phyloP scores from a whole-genome alignment of 352 stramenopile species.

The Globisporangium echinulatum region DNA sequence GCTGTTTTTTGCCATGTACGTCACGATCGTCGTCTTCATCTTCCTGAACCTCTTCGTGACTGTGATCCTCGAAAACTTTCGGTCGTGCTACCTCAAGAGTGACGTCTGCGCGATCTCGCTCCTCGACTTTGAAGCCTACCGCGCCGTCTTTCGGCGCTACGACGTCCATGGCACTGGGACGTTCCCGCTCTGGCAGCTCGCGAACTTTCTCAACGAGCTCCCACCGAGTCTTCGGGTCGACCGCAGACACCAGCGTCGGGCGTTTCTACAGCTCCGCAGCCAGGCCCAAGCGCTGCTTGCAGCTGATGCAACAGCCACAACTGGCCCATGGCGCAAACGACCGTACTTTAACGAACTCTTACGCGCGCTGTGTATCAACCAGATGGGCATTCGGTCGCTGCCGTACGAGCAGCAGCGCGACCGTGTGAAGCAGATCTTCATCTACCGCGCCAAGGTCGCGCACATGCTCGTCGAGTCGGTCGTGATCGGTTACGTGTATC shows the following conservation, averaged over 20 bases:
- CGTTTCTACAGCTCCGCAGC: constrained; percentile 63
- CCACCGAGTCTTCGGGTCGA: constrained; percentile 47
- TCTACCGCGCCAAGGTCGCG: constrained; percentile 70
- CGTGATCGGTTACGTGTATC: constrained; percentile 56
- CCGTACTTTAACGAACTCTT: constrained; percentile 78
- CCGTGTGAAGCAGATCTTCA: constrained; percentile 81
- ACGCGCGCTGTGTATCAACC: constrained; percentile 69
- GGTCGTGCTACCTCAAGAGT: constrained; percentile 68
- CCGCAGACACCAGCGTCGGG: constrained; percentile 28
- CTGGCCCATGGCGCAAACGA: constrained; percentile 25
- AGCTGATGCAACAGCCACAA: constrained; percentile 11
- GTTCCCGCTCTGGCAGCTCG: constrained; percentile 66
- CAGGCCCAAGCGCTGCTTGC: constrained; percentile 52
- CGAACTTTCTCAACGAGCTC: constrained; percentile 46
- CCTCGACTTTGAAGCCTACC: constrained; percentile 71
- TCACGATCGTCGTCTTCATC: constrained; percentile 73
- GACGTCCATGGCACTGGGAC: constrained; percentile 43
- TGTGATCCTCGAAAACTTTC: constrained; percentile 80
- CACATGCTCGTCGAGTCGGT: constrained; percentile 71
- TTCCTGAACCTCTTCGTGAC: constrained; percentile 83
- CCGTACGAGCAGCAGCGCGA: constrained; percentile 78
- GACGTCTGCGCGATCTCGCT: constrained; percentile 71
- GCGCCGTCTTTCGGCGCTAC: constrained; percentile 60
- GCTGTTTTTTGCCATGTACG: constrained; percentile 66
- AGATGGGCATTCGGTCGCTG: constrained; percentile 71